Base-by-base conservation (phyloP, 2,329 filamentous ascomycete species). In the Trichophyton verrucosum region DNA sequence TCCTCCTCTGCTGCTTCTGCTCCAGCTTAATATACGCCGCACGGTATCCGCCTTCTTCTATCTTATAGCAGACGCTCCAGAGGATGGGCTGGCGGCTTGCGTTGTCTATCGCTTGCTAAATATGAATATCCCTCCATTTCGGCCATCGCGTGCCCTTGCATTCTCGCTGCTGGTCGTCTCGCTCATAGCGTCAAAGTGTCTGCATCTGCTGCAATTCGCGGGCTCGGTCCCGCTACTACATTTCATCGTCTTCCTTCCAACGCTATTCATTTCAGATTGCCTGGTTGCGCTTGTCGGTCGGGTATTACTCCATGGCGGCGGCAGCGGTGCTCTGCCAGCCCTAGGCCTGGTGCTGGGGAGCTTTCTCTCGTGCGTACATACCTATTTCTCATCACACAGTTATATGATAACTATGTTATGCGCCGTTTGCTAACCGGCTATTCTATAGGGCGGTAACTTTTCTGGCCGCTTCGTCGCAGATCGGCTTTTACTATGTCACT, bases 401-500 rank as follows among this genome's bases (percentile, higher is more conserved):
- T 17, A 46, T 22, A 20, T 49, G 17, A 49, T 49, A 49, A 30
- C 27, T 30, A 2, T 7, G 9, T 3, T 51, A 30, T 27, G 27
- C 51, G 38, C 15, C 20, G n/a, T n/a, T 33, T 55, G 51, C 51
- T 55, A 55, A 55, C 51, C 42, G 17, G 6, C 38, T 36, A 22
- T 44, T 49, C n/a, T 13, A 22, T 59, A 72, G 70, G 15, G 56
- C 56, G 22, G 49, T 71, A 24, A 65, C 65, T 15, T 63, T 69
- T 5, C 59, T 62, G 49, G 66, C 68, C 2, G 62, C 67, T 15
- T 64, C 70, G 3, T 68, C 68, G 4, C 69, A 72, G 44, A 63
- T 71, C 5, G 69, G 68, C 0, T 72, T 72, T 40, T 72, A 68
- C 57, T 66, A 68, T 46, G 68, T 72, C 30, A 72, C 70, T 9